Conservation (phyloP, 768 basidiomycete genomes). For the Termitomyces sp. region DNA sequence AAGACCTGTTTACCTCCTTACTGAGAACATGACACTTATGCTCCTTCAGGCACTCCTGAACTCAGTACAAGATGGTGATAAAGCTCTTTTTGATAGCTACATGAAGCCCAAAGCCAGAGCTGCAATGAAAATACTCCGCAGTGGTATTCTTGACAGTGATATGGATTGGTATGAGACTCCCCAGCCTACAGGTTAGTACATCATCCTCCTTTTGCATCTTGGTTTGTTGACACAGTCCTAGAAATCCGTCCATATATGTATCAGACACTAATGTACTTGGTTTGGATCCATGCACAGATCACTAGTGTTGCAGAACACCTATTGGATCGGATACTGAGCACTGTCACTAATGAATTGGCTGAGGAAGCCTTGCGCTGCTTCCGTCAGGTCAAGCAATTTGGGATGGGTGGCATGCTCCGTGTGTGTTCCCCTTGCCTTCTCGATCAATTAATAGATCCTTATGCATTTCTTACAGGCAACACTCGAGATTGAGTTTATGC, state of each 20-base stretch:
- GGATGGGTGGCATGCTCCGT: slow-evolving; percentile 97
- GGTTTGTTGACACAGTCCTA: slow-evolving; percentile 11
- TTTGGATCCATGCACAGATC: slow-evolving; percentile 89
- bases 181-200: slow-evolving; percentile 67
- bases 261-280: slow-evolving; percentile 80
- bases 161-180: slow-evolving; percentile 96
- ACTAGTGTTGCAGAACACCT: slow-evolving; percentile 73
- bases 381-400: slow-evolving; percentile 84
- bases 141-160: slow-evolving; percentile 69
- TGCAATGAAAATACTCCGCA: slow-evolving; percentile 61
- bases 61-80: slow-evolving; percentile 80
- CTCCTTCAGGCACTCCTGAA: slow-evolving; percentile 57
- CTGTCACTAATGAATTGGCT: slow-evolving; percentile 79
- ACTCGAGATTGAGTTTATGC: slow-evolving; percentile 98
- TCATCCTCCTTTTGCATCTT: slow-evolving; percentile 23
- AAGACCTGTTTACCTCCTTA: slow-evolving; percentile 11
- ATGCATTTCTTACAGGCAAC: slow-evolving; percentile 62
- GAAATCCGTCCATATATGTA: slow-evolving; percentile 96
- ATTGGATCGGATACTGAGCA: slow-evolving; percentile 74
- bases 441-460: background rate
- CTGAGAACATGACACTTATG: background rate
- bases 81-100: slow-evolving; percentile 84
- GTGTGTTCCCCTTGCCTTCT: slow-evolving; percentile 39
- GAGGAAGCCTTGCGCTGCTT: slow-evolving; percentile 82
- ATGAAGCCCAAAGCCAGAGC: slow-evolving; percentile 73